These are phyloP conservation scores for Pezicula neosporulosa DNA, from an alignment of 2,329 filamentous ascomycete genomes.

Conservation along the genomic window DNA sequence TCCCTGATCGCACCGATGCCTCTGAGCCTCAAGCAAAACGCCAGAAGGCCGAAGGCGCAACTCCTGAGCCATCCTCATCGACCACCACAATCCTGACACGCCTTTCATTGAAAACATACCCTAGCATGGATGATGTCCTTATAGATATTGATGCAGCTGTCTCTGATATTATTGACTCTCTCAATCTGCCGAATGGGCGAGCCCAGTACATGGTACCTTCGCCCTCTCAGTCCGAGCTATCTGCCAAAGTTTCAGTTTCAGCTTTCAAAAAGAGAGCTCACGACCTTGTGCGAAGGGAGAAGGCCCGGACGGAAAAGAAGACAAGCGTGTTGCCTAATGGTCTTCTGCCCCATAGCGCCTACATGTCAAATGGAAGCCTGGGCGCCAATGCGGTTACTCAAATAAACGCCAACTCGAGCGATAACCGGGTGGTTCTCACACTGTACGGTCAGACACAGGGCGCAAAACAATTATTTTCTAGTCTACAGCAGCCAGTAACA, in stretches of 20 bases:
- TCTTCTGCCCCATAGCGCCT: conserved; percentile 4
- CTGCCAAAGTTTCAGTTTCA: conserved; percentile 19
- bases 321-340: conserved; percentile 25
- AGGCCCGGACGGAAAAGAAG: conserved; percentile 43
- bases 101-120: conserved; percentile 44
- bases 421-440: conserved; percentile 64
- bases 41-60: conserved; percentile 49
- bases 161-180: conserved; percentile 44
- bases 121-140: conserved; percentile 62
- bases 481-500: conserved; percentile 57
- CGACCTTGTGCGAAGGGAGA: conserved; percentile 59
- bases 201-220: conserved; percentile 20
- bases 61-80: conserved; percentile 2
- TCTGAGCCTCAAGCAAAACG: conserved; percentile 57
- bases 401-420: conserved; percentile 34
- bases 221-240: conserved; percentile 17
- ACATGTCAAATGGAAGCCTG: conserved; percentile 12
- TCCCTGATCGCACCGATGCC: conserved; percentile 39
- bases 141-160: conserved; percentile 49
- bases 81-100: conserved; percentile 36
- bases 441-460: conserved; percentile 72
- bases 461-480: conserved; percentile 81
- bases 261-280: conserved; percentile 60
- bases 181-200: conserved; percentile 34
- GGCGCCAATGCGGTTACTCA: conserved; percentile 16